These are phyloP conservation scores for Moesziomyces antarcticus DNA, from an alignment of 1,284 basidiomycete species.

Conservation along the genomic window DNA sequence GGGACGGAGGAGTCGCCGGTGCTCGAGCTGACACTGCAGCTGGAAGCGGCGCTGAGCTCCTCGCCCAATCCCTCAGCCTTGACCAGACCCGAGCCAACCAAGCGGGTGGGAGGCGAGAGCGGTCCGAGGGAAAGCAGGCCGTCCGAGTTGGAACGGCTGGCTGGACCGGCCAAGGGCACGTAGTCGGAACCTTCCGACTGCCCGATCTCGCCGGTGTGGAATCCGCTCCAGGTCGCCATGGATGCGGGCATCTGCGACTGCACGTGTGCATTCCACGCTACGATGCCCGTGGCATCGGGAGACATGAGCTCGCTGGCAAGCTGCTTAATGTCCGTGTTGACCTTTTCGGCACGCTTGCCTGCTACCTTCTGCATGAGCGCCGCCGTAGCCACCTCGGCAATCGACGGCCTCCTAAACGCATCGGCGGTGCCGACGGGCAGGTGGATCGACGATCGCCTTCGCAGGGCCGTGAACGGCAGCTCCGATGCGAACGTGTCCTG, in stretches of 20 bases:
- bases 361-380: constrained; percentile 37
- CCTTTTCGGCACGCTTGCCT: constrained; percentile 28
- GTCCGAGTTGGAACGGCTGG: constrained; percentile 31
- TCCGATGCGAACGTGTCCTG: constrained; percentile 32
- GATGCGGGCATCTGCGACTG: constrained; percentile 28
- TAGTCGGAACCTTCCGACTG: constrained; percentile 17
- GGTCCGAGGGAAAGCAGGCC: constrained; percentile 24
- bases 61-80: constrained; percentile 9
- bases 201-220: constrained; percentile 2
- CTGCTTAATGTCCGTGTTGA: constrained; percentile 31
- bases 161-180: constrained; percentile 2
- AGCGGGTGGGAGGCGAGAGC: constrained; percentile 19
- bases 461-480: constrained; percentile 22
- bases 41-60: constrained; percentile 17
- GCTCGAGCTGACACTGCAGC: constrained; percentile 36
- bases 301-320: constrained; percentile 21
- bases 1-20: constrained; percentile 16
- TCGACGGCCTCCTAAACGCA: constrained; percentile 32
- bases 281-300: constrained; percentile 24
- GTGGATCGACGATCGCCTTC: constrained; percentile 44
- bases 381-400: constrained; percentile 41
- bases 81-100: constrained; percentile 7
- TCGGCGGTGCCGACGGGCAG: constrained; percentile 27
- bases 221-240: constrained; percentile 32
- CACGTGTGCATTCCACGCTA: constrained; percentile 43